Conservation (phyloP, 2,329 filamentous ascomycete species). For the Purpureocillium takamizusanense region DNA sequence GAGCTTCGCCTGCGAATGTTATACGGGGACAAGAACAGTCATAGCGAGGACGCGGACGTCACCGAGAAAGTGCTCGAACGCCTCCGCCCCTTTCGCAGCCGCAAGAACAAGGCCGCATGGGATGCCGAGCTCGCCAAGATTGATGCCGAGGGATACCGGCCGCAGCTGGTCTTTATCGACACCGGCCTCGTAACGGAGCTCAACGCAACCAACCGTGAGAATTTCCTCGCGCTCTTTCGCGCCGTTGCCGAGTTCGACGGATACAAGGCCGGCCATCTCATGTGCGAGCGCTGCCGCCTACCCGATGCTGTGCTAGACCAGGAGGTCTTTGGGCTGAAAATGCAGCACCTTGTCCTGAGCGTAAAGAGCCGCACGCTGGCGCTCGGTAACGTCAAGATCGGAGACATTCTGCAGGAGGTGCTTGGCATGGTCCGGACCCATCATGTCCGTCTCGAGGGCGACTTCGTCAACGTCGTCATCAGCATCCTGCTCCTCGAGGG, state of each 20-base stretch:
- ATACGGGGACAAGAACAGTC: constrained; percentile 15
- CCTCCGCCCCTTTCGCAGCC: constrained; percentile 60
- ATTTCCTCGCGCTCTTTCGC: constrained; percentile 94
- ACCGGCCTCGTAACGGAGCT: constrained; percentile 92
- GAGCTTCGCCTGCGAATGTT: constrained; percentile 37
- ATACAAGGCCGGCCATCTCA: constrained; percentile 87
- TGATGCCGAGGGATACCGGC: constrained; percentile 79
- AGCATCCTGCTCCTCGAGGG: constrained; percentile 90
- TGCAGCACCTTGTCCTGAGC: constrained; percentile 89
- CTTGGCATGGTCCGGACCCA: constrained; percentile 84
- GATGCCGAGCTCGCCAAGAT: constrained; percentile 63
- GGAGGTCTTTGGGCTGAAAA: constrained; percentile 87
- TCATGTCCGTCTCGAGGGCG: constrained; percentile 89
- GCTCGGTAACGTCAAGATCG: constrained; percentile 89
- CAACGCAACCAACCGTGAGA: constrained; percentile 73
- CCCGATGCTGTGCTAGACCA: constrained; percentile 81
- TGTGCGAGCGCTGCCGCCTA: constrained; percentile 92
- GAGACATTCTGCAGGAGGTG: constrained; percentile 86
- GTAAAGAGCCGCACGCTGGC: constrained; percentile 90
- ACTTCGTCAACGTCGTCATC: constrained; percentile 97
- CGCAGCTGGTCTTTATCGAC: constrained; percentile 95
- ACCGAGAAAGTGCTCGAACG: constrained; percentile 80
- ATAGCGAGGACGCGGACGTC: constrained; percentile 56
- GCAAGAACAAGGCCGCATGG: constrained; percentile 62
- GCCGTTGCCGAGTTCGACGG: constrained; percentile 95